Conservation (phyloP, 352 stramenopile genomes). For the Globisporangium barbulae region DNA sequence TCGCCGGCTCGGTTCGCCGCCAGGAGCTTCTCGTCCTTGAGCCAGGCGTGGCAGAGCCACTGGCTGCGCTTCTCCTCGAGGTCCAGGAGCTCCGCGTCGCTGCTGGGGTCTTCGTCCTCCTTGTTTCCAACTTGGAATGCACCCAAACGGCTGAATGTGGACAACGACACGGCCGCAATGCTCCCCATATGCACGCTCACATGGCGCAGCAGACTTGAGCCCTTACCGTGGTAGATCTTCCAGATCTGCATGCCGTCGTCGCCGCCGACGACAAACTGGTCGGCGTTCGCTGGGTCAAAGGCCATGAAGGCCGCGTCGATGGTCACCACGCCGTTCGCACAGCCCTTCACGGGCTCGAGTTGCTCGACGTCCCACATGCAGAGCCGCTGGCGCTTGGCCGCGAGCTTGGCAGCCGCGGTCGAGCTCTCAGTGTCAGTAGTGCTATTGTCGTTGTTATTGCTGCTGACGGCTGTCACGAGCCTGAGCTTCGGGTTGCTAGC, state of each 20-base stretch:
- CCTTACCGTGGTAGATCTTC: slow-evolving; percentile 48
- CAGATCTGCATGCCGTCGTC: slow-evolving; percentile 63
- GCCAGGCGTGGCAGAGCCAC: slow-evolving; percentile 58
- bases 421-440: not conserved
- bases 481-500: not conserved
- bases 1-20: slow-evolving; percentile 54
- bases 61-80: slow-evolving; percentile 46
- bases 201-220: slow-evolving; percentile 30
- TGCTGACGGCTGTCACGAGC: slow-evolving; percentile 3
- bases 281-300: slow-evolving; percentile 60
- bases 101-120: not conserved
- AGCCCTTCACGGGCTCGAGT: slow-evolving; percentile 46
- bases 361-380: slow-evolving; percentile 69
- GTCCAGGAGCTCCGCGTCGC: slow-evolving; percentile 24
- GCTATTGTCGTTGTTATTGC: not conserved
- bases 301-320: slow-evolving; percentile 48
- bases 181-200: slow-evolving; percentile 14
- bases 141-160: not conserved
- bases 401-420: not conserved
- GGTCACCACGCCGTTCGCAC: slow-evolving; percentile 22
- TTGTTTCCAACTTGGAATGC: too few species aligned
- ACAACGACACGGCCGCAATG: not conserved
- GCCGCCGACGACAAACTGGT: slow-evolving; percentile 64
- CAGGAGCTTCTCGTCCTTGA: slow-evolving; percentile 39
- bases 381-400: slow-evolving; percentile 20